A percentile compares a stretch with the other conserved stretches of the same genome.
phyloP scores from a whole-genome alignment of 345 rosid species.

The Acer saccharum region DNA sequence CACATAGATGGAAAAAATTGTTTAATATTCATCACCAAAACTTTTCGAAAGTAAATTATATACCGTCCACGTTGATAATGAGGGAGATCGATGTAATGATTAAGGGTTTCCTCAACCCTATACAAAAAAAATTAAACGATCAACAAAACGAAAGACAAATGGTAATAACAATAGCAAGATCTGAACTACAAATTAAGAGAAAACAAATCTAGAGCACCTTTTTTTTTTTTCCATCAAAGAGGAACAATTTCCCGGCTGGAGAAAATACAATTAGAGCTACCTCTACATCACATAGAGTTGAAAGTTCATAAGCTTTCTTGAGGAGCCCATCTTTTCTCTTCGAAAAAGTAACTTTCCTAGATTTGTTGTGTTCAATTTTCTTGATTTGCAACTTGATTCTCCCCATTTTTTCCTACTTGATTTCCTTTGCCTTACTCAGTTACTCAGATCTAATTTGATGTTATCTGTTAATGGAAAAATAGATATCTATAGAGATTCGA shows the following conservation, averaged over 20 bases:
- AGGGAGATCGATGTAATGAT: constrained; percentile 7
- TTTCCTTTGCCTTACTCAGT: background rate
- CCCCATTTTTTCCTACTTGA: constrained; percentile 9
- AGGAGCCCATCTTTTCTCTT: constrained; percentile 36
- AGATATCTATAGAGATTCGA: too few relatives aligned
- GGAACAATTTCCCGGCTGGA: constrained; percentile 31
- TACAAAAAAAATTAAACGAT: background rate
- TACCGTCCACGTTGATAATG: constrained; percentile 9
- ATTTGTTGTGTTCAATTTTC: constrained; percentile 10
- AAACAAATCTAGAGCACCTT: background rate
- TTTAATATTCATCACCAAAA: too few relatives aligned
- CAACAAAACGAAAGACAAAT: background rate
- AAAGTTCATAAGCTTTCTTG: constrained; percentile 38
- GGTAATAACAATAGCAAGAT: background rate
- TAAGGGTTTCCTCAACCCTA: constrained; percentile 16
- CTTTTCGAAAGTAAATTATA: background rate
- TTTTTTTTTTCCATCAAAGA: constrained; percentile 26
- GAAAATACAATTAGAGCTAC: constrained; percentile 30
- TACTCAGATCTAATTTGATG: background rate
- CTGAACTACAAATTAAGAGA: background rate
- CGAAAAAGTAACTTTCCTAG: constrained; percentile 25
- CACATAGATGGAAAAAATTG: too few relatives aligned
- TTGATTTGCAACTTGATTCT: constrained; percentile 9
- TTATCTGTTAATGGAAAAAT: too few relatives aligned
- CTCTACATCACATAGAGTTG: constrained; percentile 29